Conservation (phyloP, 495 filamentous ascomycete genomes). For the Echria macrotheca region DNA sequence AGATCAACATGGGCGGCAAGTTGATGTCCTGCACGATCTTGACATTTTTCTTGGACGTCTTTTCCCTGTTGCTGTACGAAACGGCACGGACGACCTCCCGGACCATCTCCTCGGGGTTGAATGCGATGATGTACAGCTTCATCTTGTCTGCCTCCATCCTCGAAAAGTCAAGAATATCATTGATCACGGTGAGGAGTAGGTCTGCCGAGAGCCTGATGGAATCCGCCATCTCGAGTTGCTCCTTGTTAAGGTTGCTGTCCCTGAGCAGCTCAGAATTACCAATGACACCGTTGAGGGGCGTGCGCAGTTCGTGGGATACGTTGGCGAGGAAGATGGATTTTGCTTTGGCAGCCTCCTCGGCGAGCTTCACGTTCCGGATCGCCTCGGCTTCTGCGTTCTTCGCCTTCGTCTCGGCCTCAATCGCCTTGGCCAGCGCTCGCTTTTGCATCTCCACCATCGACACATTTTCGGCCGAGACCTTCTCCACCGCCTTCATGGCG, state of each 20-base stretch:
- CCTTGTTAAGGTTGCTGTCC: conserved; percentile 66
- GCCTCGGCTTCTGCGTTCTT: conserved; percentile 78
- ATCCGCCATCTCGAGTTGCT: conserved; percentile 88
- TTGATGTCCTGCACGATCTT: conserved; percentile 68
- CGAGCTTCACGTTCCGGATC: conserved; percentile 78
- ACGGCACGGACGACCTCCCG: conserved; percentile 80
- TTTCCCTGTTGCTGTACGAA: conserved; percentile 76
- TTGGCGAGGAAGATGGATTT: conserved; percentile 93
- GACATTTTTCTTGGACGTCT: conserved; percentile 54
- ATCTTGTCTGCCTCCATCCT: conserved; percentile 94
- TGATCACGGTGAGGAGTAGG: conserved; percentile 86
- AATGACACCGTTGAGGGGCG: conserved; percentile 84
- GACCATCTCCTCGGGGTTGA: conserved; percentile 81
- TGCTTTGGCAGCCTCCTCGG: conserved; percentile 85
- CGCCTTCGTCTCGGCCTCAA: conserved; percentile 75
- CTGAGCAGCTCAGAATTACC: conserved; percentile 84
- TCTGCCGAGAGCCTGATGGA: conserved; percentile 88
- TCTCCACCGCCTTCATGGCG: conserved; percentile 73
- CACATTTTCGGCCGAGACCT: conserved; percentile 72
- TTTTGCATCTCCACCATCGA: conserved; percentile 88
- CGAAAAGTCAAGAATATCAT: conserved; percentile 90
- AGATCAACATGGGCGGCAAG: conserved; percentile 70
- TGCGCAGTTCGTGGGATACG: conserved; percentile 81
- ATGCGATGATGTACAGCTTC: conserved; percentile 81
- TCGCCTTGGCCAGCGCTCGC: conserved; percentile 70